Base-by-base conservation (phyloP, 768 basidiomycete genomes). In the Kwoniella pini region DNA sequence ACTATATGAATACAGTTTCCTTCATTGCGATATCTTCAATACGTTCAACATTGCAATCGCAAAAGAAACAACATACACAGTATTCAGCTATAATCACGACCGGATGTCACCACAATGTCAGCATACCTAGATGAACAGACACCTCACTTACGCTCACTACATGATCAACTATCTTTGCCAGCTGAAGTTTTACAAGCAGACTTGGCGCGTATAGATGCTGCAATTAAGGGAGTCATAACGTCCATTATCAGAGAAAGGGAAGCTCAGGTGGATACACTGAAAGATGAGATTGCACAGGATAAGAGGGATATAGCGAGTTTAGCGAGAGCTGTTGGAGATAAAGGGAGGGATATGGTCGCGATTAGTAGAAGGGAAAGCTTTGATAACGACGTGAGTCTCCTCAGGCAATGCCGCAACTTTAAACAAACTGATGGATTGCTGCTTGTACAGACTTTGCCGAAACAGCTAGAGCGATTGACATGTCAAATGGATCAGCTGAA, bases 91-190 rank as follows among this genome's bases (percentile, higher is more conserved):
- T 22, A 27, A 26, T 10, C 24, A 21, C 3, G 9, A 38, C 24
- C 53, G 17, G 28, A 54, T 54, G 53, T 39, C 28, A 19, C 2
- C 54, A 31, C 28, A 13, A 74, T 74, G 72, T 68, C 72, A 15
- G 67, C 71, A 43, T 75, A 75, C 42, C 60, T 75, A 27, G 67
- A 65, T 4, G 88, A 88, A 76, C 91, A 94, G 78, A 90, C 89
- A 0, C 87, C 88, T 63, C 82, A 90, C 30, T 81, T 95, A 1
- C 90, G 90, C 15, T 85, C 87, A 6, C 81, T 95, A 3, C 91
- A 94, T 77, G 82, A 85, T 0, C 90, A 90, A 71, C 88, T 95
- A 15, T 91, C 90, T 30, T 82, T 94, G 13, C 90, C 91, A 9
- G 79, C 85, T 26, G 85, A 86, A 11, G 87, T 90, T 0, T 84